Conservation (phyloP, 2,329 filamentous ascomycete species). For the Trichoderma atroviride region DNA sequence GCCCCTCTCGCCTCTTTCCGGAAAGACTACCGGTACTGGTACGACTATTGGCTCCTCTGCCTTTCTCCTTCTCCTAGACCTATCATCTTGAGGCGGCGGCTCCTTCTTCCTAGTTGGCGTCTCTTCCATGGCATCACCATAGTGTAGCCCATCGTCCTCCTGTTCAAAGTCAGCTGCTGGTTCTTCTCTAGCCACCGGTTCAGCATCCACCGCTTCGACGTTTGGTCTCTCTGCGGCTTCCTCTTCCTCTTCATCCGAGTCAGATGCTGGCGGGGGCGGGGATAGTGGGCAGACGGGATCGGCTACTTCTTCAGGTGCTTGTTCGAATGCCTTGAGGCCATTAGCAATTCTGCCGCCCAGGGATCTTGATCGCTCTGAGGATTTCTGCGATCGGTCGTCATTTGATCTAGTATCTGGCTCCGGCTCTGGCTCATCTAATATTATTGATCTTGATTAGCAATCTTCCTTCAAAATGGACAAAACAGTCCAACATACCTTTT, state of each 20-base stretch:
- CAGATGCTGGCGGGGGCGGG: constrained; percentile 41
- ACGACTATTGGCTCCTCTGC: background rate
- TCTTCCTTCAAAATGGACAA: constrained; percentile 45
- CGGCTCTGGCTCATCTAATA: constrained; percentile 34
- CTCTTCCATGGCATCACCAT: constrained; percentile 11
- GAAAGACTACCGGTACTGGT: background rate
- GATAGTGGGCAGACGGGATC: constrained; percentile 42
- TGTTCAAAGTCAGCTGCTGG: constrained; percentile 26
- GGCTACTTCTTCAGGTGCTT: constrained; percentile 44
- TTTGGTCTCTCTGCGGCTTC: constrained; percentile 21
- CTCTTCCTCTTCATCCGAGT: constrained; percentile 31
- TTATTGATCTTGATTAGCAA: constrained; percentile 54
- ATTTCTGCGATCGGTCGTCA: constrained; percentile 46
- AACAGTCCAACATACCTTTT: constrained; percentile 43
- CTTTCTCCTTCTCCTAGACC: constrained; percentile 4
- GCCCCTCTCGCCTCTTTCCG: background rate
- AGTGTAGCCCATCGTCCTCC: constrained; percentile 35
- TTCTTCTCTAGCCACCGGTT: constrained; percentile 34
- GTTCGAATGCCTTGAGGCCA: constrained; percentile 59
- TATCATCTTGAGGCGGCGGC: background rate
- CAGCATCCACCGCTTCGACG: constrained; percentile 29
- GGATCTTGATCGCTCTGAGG: constrained; percentile 48
- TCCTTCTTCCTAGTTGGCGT: background rate
- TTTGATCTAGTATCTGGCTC: constrained; percentile 15
- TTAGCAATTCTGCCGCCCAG: constrained; percentile 58